Base-by-base conservation (phyloP, 495 filamentous ascomycete genomes). In the Penicillium desertorum region DNA sequence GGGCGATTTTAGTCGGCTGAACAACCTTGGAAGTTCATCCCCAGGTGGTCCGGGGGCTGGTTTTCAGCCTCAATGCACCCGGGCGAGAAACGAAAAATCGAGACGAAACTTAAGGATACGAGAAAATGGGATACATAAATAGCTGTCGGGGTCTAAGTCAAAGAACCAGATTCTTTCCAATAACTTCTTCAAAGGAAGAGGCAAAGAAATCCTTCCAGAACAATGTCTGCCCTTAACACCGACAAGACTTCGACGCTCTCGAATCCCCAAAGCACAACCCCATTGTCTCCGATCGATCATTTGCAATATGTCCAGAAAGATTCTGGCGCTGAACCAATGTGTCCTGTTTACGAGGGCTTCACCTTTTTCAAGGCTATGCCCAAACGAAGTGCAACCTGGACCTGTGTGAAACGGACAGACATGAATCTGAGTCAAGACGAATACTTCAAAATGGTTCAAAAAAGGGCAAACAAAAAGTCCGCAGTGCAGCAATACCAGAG, bases 321-420 rank as follows among this genome's bases (percentile, higher is more conserved):
- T 23, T 23, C 51, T 25, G 52, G 30, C 19, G 16, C 19, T 19
- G 25, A 57, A 8, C 5, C 34, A 41, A 3, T n/a, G 3, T 36
- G 14, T 37, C 45, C 27, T 22, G 51, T 50, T 2, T 76, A 74
- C 36, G 56, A 68, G 27, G 74, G 74, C 1, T 76, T 63, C 43
- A 70, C 65, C 17, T 73, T 74, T 42, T 69, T 64, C 64, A 72
- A 76, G 50, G 69, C 67, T 7, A 49, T 58, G 10, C 62, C 69
- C 19, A 68, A 71, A 3, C 61, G 70, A 39, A 65, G 61, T 44
- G 29, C 64, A 43, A 63, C 63, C 17, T 76, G 72, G 74, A 69
- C 34, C 10, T 60, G 67, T 20, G 66, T 62, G 11, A 68, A 75
- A 25, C 64, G 62, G 16, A 64, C 57, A 12, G 49, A 57, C 6